phyloP scores from a whole-genome alignment of 2,329 filamentous ascomycete species.

The Exserohilum rostratum region DNA sequence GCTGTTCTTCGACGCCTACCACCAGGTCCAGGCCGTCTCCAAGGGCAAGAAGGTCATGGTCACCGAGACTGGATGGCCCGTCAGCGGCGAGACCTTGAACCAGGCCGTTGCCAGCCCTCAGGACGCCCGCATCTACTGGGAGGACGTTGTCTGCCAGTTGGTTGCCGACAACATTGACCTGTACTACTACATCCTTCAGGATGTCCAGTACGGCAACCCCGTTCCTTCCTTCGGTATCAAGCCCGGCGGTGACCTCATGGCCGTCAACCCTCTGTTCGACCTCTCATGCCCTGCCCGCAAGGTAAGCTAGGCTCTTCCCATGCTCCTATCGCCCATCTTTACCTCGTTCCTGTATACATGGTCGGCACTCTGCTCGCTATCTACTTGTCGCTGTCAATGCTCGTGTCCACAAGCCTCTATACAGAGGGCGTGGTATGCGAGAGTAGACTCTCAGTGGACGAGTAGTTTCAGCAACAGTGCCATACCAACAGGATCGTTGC shows the following conservation, averaged over 20 bases:
- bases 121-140: constrained; percentile 83
- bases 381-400: constrained; percentile 14
- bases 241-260: constrained; percentile 49
- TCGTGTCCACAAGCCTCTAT: constrained; percentile 11
- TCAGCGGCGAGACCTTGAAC: constrained; percentile 68
- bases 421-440: constrained; percentile 29
- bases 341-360: constrained; percentile 27
- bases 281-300: constrained; percentile 41
- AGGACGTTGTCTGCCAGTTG: constrained; percentile 73
- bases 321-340: constrained; percentile 18
- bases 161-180: constrained; percentile 63
- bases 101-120: constrained; percentile 64
- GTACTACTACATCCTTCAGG: constrained; percentile 78
- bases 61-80: constrained; percentile 88
- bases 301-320: constrained; percentile 34
- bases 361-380: constrained; percentile 11
- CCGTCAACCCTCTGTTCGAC: constrained; percentile 43
- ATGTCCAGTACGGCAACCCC: constrained; percentile 63
- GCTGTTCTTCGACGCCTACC: constrained; percentile 72
- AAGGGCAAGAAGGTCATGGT: constrained; percentile 79
- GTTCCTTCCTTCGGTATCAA: constrained; percentile 75
- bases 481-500: constrained; percentile 11
- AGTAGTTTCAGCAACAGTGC: constrained; percentile 19
- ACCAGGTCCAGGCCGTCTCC: constrained; percentile 63
- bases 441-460: constrained; percentile 19